These are phyloP conservation scores for Sarocladiaceae sp. DNA, from an alignment of 2,329 filamentous ascomycete genomes.

Conservation along the genomic window DNA sequence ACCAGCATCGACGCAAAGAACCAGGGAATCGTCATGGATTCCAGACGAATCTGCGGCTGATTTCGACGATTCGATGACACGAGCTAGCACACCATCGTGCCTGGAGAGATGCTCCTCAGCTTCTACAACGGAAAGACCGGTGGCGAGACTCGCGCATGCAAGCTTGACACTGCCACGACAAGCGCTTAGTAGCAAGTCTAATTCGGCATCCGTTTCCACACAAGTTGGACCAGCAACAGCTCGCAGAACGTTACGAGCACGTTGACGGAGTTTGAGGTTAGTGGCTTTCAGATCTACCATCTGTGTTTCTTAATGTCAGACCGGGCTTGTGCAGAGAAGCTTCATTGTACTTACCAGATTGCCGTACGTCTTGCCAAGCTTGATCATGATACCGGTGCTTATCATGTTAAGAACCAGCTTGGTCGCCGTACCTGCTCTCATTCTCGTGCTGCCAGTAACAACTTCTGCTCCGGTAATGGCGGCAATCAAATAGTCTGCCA, in stretches of 20 bases:
- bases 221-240: slow-evolving; percentile 14
- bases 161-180: slow-evolving; percentile 13
- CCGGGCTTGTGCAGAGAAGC: no score
- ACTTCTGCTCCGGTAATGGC: slow-evolving; percentile 35
- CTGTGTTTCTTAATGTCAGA: neutral
- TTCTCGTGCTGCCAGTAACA: slow-evolving; percentile 37
- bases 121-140: slow-evolving; percentile 11
- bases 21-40: slow-evolving; percentile 8
- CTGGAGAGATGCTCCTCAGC: slow-evolving; percentile 14
- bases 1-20: slow-evolving; percentile 35
- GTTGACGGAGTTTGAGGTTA: slow-evolving; percentile 27
- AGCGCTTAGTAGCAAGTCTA: slow-evolving; percentile 13
- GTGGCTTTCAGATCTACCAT: slow-evolving; percentile 24
- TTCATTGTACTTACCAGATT: slow-evolving; percentile 14
- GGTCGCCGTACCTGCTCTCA: slow-evolving; percentile 39
- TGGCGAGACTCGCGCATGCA: neutral
- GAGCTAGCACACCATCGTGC: slow-evolving; percentile 14
- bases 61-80: slow-evolving; percentile 12
- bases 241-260: slow-evolving; percentile 18
- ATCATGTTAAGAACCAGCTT: slow-evolving; percentile 26
- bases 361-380: slow-evolving; percentile 13
- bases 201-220: slow-evolving; percentile 14
- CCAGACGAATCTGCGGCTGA: no score
- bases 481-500: slow-evolving; percentile 24
- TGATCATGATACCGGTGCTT: slow-evolving; percentile 12